Evolutionary conservation across 805 yeast species (phyloP).

Genomic region (Lachancea kluyveri): DNA sequence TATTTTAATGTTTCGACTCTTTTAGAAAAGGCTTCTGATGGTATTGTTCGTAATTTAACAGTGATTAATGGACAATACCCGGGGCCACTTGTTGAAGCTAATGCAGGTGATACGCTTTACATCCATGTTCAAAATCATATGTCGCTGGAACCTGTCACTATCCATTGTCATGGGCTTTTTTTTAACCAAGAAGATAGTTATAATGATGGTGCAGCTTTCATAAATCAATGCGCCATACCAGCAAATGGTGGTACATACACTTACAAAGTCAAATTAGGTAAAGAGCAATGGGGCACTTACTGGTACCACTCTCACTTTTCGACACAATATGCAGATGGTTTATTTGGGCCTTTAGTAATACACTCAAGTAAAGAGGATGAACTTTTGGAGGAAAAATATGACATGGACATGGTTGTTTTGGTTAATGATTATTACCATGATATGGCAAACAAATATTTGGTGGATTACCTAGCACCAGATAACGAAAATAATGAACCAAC

Average conservation of each 20-base stretch:
- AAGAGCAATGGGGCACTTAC: conserved; percentile 41
- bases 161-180: conserved; percentile 50
- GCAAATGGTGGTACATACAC: conserved; percentile 35
- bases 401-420: conserved; percentile 41
- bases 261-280: conserved; percentile 36
- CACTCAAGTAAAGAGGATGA: conserved; percentile 32
- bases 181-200: conserved; percentile 39
- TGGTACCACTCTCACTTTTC: conserved; percentile 54
- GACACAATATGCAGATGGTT: conserved; percentile 43
- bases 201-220: conserved; percentile 46
- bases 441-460: conserved; percentile 19
- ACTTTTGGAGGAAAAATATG: conserved; percentile 35
- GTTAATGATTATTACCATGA: conserved; percentile 47
- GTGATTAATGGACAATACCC: conserved; percentile 38
- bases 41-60: conserved; percentile 28
- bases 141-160: conserved; percentile 34
- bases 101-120: conserved; percentile 38
- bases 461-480: conserved; percentile 34
- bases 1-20: conserved; percentile 18
- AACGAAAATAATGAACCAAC: conserved; percentile 46
- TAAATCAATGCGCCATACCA: conserved; percentile 45
- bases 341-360: conserved; percentile 47
- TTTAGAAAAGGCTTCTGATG: conserved; percentile 26
- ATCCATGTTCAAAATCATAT: conserved; percentile 37
- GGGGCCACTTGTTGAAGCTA: conserved; percentile 44